Percentiles rank a stretch among this genome's conserved stretches.
Evolutionary conservation across 257 asterid species (phyloP).

Genomic region (Datura wrightii): DNA sequence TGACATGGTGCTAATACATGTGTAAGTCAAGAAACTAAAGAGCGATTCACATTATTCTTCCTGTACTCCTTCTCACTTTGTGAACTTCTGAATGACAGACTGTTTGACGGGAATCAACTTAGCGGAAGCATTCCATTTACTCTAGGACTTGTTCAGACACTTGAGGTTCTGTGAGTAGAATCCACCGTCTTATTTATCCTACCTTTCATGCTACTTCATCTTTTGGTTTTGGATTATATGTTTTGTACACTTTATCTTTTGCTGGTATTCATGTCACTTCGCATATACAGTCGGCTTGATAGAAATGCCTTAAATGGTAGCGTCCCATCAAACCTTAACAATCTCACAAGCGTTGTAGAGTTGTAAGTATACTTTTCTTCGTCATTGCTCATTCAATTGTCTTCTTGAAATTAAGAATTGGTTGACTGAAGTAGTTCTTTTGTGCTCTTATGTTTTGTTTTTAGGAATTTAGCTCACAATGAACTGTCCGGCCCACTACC

Average conservation of each 20-base stretch:
- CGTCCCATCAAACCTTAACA: conserved; percentile 69
- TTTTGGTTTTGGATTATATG: conserved; percentile 12
- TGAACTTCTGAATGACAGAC: conserved; percentile 45
- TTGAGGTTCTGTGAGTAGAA: conserved; percentile 93
- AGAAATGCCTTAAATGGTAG: conserved; percentile 67
- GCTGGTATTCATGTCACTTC: background rate
- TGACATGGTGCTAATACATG: conserved; percentile 78
- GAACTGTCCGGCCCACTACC: conserved; percentile 75
- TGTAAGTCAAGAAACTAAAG: conserved; percentile 58
- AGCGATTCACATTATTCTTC: background rate
- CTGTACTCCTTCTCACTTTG: conserved; percentile 13
- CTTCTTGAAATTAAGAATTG: background rate
- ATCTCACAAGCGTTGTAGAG: conserved; percentile 72
- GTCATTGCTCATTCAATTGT: background rate
- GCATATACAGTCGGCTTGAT: conserved; percentile 76
- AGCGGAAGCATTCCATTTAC: conserved; percentile 80
- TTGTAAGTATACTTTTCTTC: conserved; percentile 56
- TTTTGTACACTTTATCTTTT: background rate
- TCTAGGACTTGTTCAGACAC: conserved; percentile 70
- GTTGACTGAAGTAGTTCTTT: background rate
- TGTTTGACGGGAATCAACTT: conserved; percentile 76
- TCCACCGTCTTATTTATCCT: conserved; percentile 31
- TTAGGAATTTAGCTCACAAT: conserved; percentile 87
- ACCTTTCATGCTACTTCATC: background rate
- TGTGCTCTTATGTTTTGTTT: conserved; percentile 3